phyloP scores from a whole-genome alignment of 2,329 filamentous ascomycete genomes.

The Biscogniauxia mediterranea region DNA sequence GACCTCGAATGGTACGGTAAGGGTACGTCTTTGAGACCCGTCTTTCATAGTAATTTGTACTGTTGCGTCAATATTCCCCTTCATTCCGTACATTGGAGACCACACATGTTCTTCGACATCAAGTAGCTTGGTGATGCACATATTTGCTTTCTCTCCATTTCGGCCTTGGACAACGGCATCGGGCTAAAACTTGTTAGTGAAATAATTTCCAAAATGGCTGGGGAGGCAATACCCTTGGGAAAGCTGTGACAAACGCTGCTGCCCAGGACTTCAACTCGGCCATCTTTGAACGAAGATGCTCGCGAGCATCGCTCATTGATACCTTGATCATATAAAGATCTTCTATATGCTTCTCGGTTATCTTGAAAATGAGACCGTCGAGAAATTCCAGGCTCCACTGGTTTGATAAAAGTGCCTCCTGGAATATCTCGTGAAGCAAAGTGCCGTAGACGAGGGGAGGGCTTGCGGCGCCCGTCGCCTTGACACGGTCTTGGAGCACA shows the following conservation, averaged over 20 bases:
- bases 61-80: slow-evolving; percentile 96
- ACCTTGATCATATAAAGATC: slow-evolving; percentile 86
- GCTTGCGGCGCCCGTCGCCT: slow-evolving; percentile 78
- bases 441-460: slow-evolving; percentile 87
- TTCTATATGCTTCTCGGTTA: slow-evolving; percentile 78
- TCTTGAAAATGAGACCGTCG: slow-evolving; percentile 61
- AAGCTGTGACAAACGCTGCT: slow-evolving; percentile 69
- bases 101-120: slow-evolving; percentile 98
- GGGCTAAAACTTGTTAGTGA: slow-evolving; percentile 42
- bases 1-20: slow-evolving; percentile 91
- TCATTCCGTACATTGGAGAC: slow-evolving; percentile 96
- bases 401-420: slow-evolving; percentile 82
- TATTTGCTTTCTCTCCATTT: slow-evolving; percentile 70
- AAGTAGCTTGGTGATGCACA: slow-evolving; percentile 90
- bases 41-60: slow-evolving; percentile 83
- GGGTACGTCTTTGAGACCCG: slow-evolving; percentile 59
- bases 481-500: slow-evolving; percentile 91
- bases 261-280: slow-evolving; percentile 82
- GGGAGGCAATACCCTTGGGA: slow-evolving; percentile 57
- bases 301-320: slow-evolving; percentile 67
- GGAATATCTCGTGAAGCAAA: slow-evolving; percentile 92
- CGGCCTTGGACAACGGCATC: slow-evolving; percentile 77
- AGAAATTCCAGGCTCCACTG: slow-evolving; percentile 74
- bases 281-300: slow-evolving; percentile 81
- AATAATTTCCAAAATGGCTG: slow-evolving; percentile 7